Percentiles rank a stretch among this genome's conserved stretches.
Conservation (phyloP, 2,329 filamentous ascomycete genomes). For the Coniochaeta ligniaria region DNA sequence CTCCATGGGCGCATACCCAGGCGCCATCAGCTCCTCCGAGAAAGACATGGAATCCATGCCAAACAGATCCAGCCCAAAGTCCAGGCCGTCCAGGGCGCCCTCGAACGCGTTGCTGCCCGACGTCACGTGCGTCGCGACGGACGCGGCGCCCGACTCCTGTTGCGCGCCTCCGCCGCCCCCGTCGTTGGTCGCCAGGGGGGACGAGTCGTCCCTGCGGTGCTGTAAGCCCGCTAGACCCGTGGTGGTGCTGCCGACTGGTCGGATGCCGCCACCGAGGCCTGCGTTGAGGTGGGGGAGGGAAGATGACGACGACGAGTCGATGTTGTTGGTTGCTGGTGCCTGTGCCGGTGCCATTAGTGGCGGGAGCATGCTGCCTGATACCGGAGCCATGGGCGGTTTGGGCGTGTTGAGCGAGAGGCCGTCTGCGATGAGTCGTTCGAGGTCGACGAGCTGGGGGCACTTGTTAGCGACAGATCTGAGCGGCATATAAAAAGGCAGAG, state of each 20-base stretch:
- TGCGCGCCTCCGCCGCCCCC: background rate
- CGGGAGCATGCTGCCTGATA: background rate
- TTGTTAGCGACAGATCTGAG: background rate
- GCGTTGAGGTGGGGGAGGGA: background rate
- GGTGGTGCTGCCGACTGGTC: background rate
- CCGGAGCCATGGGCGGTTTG: background rate
- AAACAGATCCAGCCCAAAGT: constrained; percentile 21
- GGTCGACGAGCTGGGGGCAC: constrained; percentile 27
- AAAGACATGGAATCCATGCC: constrained; percentile 16
- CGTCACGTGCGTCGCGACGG: constrained; percentile 14
- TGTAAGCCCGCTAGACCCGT: background rate
- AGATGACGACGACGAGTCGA: background rate
- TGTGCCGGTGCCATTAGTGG: background rate
- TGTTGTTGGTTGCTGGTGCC: background rate
- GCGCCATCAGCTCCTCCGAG: constrained; percentile 17
- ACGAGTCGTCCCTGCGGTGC: background rate
- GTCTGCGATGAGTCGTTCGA: constrained; percentile 43
- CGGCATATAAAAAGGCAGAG: background rate
- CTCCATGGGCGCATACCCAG: constrained; percentile 6
- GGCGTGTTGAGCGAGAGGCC: constrained; percentile 26
- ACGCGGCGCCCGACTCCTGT: constrained; percentile 9
- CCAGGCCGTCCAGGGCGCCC: constrained; percentile 23
- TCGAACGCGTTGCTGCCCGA: constrained; percentile 25
- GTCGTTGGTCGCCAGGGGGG: background rate
- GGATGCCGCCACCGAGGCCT: background rate